These are phyloP conservation scores for Fusarium sp. DNA, from an alignment of 2,329 filamentous ascomycete genomes.

Conservation along the genomic window DNA sequence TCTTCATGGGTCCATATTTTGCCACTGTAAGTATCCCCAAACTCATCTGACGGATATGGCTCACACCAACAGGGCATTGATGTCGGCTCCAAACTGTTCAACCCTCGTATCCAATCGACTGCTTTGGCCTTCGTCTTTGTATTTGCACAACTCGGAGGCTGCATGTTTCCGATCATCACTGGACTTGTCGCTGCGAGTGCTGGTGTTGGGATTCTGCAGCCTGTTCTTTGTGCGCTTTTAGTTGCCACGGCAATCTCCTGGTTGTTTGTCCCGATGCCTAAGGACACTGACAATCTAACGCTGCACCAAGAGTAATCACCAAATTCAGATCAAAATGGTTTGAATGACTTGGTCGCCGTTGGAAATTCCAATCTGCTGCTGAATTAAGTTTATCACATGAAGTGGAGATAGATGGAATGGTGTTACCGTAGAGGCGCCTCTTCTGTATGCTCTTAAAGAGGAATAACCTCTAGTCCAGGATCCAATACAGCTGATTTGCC, in stretches of 20 bases:
- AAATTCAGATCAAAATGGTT: fast-evolving
- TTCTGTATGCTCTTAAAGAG: not conserved
- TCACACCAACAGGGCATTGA: slow-evolving; percentile 59
- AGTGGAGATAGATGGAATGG: not conserved
- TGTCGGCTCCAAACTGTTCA: slow-evolving; percentile 63
- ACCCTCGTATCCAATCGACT: slow-evolving; percentile 50
- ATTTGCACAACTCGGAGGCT: slow-evolving; percentile 65
- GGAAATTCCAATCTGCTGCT: not conserved
- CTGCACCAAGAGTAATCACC: slow-evolving; percentile 50
- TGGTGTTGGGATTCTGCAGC: slow-evolving; percentile 63
- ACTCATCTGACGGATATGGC: fast-evolving
- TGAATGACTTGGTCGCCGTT: not conserved
- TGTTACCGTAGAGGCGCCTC: not conserved
- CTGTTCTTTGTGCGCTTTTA: slow-evolving; percentile 61
- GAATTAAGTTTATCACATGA: fast-evolving
- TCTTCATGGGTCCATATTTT: slow-evolving; percentile 69
- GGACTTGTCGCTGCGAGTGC: slow-evolving; percentile 60
- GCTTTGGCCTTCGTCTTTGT: slow-evolving; percentile 65
- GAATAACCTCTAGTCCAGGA: not conserved
- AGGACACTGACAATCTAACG: slow-evolving; percentile 45
- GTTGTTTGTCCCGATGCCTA: slow-evolving; percentile 56
- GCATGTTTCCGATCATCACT: slow-evolving; percentile 66
- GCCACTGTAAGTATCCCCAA: slow-evolving; percentile 57
- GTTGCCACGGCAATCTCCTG: slow-evolving; percentile 59
- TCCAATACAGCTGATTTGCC: not conserved